Percentiles rank a stretch among this genome's conserved stretches.
Evolutionary conservation across 305 asterid species (phyloP).

Genomic region (Euphrasia arctica): DNA sequence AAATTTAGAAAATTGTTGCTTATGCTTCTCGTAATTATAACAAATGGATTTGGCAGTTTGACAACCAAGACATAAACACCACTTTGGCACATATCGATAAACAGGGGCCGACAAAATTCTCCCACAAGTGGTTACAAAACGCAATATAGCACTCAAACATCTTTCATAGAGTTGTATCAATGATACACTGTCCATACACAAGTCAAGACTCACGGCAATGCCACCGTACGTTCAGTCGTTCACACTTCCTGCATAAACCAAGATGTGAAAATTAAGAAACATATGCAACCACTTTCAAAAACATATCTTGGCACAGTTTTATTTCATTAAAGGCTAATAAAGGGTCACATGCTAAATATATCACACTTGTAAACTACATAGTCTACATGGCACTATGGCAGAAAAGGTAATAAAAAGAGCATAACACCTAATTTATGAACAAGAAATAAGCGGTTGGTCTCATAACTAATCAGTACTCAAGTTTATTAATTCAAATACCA

Average conservation of each 20-base stretch:
- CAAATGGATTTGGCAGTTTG: constrained; percentile 14
- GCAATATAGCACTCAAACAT: constrained; percentile 1
- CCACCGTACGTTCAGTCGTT: background rate
- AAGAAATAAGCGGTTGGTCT: constrained; percentile 5
- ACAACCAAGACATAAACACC: constrained; percentile 1
- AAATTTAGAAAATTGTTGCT: background rate
- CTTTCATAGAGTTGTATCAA: constrained; percentile 5
- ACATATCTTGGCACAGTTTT: background rate
- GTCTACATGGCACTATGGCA: background rate
- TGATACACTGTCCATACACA: background rate
- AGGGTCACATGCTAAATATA: background rate
- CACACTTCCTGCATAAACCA: constrained; percentile 21
- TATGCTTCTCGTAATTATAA: constrained; percentile 10
- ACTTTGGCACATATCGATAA: background rate
- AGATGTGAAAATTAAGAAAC: background rate
- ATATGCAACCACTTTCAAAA: too few species aligned
- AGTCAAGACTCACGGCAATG: constrained; percentile 11
- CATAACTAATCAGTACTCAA: constrained; percentile 32
- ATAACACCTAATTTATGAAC: constrained; percentile 1
- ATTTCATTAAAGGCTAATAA: background rate
- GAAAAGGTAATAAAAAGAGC: background rate
- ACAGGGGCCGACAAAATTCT: constrained; percentile 11
- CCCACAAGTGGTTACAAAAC: background rate
- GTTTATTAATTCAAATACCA: constrained; percentile 26
- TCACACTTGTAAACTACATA: background rate